These are phyloP conservation scores for Camellia granthamiana DNA, from an alignment of 148 eudicot species.

Conservation along the genomic window DNA sequence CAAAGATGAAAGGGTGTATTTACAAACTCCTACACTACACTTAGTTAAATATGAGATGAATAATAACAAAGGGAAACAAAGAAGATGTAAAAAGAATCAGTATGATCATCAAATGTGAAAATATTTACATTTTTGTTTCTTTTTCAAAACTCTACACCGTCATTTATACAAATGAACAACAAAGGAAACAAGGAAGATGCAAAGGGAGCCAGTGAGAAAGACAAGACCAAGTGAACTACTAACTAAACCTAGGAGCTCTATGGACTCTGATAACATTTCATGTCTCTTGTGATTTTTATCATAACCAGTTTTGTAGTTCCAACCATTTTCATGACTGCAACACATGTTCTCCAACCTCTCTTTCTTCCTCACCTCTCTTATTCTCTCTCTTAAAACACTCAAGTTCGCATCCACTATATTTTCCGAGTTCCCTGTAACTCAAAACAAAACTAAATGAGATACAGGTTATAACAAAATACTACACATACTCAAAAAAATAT, in stretches of 20 bases:
- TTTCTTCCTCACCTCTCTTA: not conserved
- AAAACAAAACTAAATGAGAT: not conserved
- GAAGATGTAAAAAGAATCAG: not conserved
- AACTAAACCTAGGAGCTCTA: constrained; percentile 1
- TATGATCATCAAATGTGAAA: not conserved
- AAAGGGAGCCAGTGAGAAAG: constrained; percentile 7
- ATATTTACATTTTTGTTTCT: not conserved
- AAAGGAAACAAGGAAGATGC: constrained; percentile 8
- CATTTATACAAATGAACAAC: constrained; percentile 4
- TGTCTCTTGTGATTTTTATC: not conserved
- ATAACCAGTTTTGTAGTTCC: not conserved
- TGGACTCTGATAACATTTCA: not conserved
- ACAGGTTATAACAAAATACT: too few relatives aligned
- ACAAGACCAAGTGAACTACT: not conserved
- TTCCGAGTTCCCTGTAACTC: not conserved
- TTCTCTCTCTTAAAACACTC: constrained; percentile 7
- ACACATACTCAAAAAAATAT: not conserved
- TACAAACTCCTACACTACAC: too few relatives aligned
- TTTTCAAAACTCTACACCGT: not conserved
- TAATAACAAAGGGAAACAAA: too few relatives aligned
- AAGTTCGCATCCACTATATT: constrained; percentile 9
- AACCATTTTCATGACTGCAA: not conserved
- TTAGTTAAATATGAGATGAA: too few relatives aligned
- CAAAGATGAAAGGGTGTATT: too few relatives aligned
- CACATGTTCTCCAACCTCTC: not conserved